These are phyloP conservation scores for Telfairia occidentalis DNA, from an alignment of 331 rosid species.

Conservation along the genomic window DNA sequence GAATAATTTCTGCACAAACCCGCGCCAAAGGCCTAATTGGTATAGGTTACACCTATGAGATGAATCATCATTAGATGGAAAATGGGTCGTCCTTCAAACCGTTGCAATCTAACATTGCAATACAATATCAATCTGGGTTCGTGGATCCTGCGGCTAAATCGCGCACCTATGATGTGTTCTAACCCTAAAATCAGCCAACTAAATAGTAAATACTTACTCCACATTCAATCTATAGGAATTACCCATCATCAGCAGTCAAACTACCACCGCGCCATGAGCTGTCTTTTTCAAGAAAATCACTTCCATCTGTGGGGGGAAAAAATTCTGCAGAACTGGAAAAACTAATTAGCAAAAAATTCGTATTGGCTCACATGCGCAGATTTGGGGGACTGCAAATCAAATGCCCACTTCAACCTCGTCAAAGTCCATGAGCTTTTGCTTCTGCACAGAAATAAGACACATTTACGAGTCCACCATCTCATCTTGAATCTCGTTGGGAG, in stretches of 20 bases:
- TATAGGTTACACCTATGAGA: constrained; percentile 7
- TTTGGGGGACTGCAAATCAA: constrained; percentile 29
- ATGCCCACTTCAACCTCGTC: constrained; percentile 27
- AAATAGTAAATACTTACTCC: constrained; percentile 45
- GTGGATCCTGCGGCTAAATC: constrained; percentile 28
- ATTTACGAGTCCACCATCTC: constrained; percentile 87
- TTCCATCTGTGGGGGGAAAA: constrained; percentile 25
- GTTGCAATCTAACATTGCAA: constrained; percentile 13
- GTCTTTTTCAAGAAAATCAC: constrained; percentile 30
- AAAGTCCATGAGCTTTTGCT: constrained; percentile 26
- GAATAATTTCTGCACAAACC: constrained; percentile 12
- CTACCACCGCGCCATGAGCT: constrained; percentile 32
- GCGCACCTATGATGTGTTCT: constrained; percentile 30
- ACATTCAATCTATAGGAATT: constrained; percentile 46
- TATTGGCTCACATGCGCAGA: constrained; percentile 30
- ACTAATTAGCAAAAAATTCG: constrained; percentile 30
- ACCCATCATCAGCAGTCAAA: constrained; percentile 33
- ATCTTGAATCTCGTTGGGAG: constrained; percentile 93
- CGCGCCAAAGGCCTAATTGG: constrained; percentile 8
- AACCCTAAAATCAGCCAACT: constrained; percentile 58
- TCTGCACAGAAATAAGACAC: constrained; percentile 16
- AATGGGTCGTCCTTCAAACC: constrained; percentile 10
- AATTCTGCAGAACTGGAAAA: constrained; percentile 32
- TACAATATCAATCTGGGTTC: constrained; percentile 44
- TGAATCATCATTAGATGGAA: constrained; percentile 30